Evolutionary conservation across 2,329 filamentous ascomycete genomes (phyloP), one percentile per base, ranked within the genome.

Genomic region (Simplicillium aogashimaense): DNA sequence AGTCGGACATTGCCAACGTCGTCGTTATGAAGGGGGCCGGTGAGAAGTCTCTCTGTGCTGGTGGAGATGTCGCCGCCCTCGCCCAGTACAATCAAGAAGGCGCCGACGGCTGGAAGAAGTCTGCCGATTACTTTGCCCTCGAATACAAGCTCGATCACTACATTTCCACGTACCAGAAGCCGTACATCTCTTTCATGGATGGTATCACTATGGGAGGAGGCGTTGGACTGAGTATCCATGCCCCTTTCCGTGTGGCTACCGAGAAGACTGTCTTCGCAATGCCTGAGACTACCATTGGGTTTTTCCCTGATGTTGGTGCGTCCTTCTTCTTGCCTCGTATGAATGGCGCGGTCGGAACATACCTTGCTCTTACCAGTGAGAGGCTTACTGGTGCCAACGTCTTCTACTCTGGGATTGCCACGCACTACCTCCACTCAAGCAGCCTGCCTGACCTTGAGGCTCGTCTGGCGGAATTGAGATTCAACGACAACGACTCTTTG

Each of bases 171-270:
- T 95, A 95, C 66, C 59, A 70, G 45, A 98, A 95, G 68, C 92
- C 92, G 0, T 94, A 92, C 56, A 78, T 98, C 39, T 85, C 92
- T 28, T 84, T 97, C 57, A 94, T 98, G 82, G 92, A 98, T 56
- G 92, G 92, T 44, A 85, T 95, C 60, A 98, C 94, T 39, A 98
- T 98, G 92, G 92, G 92, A 41, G 92, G 92, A 41, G 92, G 92
- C 49, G 92, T 97, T 39, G 92, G 92, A 7, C 75, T 98, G 42
- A 94, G 86, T 60, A 77, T 95, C 39, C 94, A 98, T 63, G 90
- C 92, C 3, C 94, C 92, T 3, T 90, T 98, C 73, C 76, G 92
- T 45, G 94, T 98, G 57, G 92, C 92, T 30, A 98, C 92, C 3
- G 92, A 98, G 65, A 83, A 83, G 57, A 98, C 92, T 6, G 66